Base-by-base conservation (phyloP, 495 filamentous ascomycete genomes). In the Podospora conica region DNA sequence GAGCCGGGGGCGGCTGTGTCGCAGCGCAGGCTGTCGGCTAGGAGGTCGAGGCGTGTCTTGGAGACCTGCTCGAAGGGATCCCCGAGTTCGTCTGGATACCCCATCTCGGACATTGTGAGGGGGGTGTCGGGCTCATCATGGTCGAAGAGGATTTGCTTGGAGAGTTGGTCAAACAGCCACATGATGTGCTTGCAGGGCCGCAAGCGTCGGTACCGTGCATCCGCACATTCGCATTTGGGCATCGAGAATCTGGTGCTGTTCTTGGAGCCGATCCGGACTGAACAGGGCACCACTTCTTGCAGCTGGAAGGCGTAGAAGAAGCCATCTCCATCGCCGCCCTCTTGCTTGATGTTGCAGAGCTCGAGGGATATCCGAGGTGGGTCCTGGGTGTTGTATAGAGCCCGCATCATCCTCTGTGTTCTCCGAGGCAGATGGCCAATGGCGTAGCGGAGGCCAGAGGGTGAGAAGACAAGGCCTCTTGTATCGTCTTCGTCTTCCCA, bases 291-390 rank as follows among this genome's bases (percentile, higher is more conserved):
- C 3, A 77, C 72, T 61, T 83, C 81, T 21, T 79, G 78, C 71
- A 83, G 73, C 60, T 81, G 75, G 29, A 82, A 83, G 58, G 80
- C 75, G 53, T 81, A 83, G 66, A 76, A 77, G 23, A 78, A 70
- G 53, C 75, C 71, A 18, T 71, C 73, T 31, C 69, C 74, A 55
- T 77, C 65, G 3, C 53, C 1, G 31, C 76, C 67, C 21, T 77
- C 77, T 21, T 77, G 71, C 25, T 76, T 69, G 7, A 75, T 65
- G 7, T 78, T 75, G 60, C 80, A 83, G 29, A 76, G 71, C 54
- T 78, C 77, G 23, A 83, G 68, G 3, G 73, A 74, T 54, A 83
- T 78, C 63, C 76, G 75, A 1, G 80, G 76, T 0, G 77, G 70
- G 0, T 66, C 69, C 22, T 73, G 62, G 56, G 65, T 60, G 65